These are phyloP conservation scores for Orbilia blumenaviensis DNA, from an alignment of 2,329 filamentous ascomycete species.

Conservation along the genomic window DNA sequence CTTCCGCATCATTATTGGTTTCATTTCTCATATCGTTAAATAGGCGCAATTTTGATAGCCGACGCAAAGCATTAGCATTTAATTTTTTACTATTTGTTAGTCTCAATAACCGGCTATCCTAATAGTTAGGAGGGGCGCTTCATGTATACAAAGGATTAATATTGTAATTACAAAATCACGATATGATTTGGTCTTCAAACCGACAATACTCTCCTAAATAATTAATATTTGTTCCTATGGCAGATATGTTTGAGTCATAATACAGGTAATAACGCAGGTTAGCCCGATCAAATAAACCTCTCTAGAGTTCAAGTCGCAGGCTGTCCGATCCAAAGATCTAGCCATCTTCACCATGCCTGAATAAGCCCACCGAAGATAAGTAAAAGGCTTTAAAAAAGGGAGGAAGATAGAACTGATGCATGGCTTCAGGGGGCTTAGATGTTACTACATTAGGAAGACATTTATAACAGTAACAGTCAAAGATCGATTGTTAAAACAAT, in stretches of 20 bases:
- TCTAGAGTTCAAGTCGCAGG: not conserved
- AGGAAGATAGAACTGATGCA: too few relatives aligned
- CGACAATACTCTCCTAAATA: not conserved
- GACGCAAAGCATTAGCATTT: not conserved
- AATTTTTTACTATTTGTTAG: not conserved
- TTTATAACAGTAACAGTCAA: too few relatives aligned
- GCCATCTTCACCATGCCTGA: too few relatives aligned
- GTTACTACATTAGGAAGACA: too few relatives aligned
- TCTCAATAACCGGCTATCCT: not conserved
- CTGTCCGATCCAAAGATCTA: too few relatives aligned
- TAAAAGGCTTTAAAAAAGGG: too few relatives aligned
- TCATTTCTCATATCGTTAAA: slow-evolving; percentile 7
- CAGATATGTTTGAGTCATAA: too few relatives aligned
- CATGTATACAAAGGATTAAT: not conserved
- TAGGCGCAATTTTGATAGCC: not conserved
- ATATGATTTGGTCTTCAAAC: not conserved
- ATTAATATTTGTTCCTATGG: not conserved
- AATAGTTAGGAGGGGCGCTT: not conserved
- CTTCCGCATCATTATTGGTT: not conserved
- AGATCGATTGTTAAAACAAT: too few relatives aligned
- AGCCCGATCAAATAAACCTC: not conserved
- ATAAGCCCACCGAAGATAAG: too few relatives aligned
- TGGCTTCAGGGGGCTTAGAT: too few relatives aligned
- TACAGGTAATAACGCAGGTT: not conserved
- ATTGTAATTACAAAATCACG: not conserved